Conservation (phyloP, 768 basidiomycete species). For the Mycena albidolilacea region DNA sequence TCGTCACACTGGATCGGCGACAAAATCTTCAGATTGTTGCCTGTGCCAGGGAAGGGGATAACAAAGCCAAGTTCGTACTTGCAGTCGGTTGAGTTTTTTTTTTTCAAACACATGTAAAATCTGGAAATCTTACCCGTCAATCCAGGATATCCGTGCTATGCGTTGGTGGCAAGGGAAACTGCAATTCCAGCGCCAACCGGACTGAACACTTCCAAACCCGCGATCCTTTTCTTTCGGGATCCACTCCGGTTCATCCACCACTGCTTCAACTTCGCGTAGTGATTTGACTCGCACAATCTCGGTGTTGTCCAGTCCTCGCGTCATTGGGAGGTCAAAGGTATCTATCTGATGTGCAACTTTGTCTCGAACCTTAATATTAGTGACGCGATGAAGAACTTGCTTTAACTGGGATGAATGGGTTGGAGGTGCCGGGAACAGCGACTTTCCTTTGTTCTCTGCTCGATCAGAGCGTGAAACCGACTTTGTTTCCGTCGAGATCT, state of each 20-base stretch:
- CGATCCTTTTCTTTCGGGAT: slow-evolving; percentile 8
- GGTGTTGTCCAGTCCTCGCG: slow-evolving; percentile 3
- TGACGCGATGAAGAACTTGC: neutral
- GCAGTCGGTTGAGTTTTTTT: neutral
- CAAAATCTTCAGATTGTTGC: slow-evolving; percentile 7
- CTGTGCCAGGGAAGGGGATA: neutral
- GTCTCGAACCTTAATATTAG: slow-evolving; percentile 3
- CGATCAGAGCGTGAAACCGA: slow-evolving; percentile 1
- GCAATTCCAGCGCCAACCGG: neutral
- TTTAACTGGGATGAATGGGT: slow-evolving; percentile 1
- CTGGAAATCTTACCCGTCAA: neutral
- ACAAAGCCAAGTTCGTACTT: slow-evolving; percentile 1
- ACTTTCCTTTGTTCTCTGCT: neutral
- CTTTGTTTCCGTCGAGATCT: slow-evolving; percentile 13
- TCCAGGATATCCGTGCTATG: slow-evolving; percentile 2
- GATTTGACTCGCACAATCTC: neutral
- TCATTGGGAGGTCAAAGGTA: slow-evolving; percentile 13
- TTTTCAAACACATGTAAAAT: neutral
- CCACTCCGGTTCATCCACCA: slow-evolving; percentile 5
- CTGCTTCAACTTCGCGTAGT: neutral
- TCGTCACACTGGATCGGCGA: too few relatives aligned
- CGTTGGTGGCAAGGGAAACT: slow-evolving; percentile 3
- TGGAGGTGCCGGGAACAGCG: slow-evolving; percentile 11
- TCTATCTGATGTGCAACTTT: neutral
- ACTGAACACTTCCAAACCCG: slow-evolving; percentile 10